Percentiles rank a stretch among this genome's conserved stretches.
Evolutionary conservation across 106 monocot species (phyloP).

Genomic region (Dioscorea alata): DNA sequence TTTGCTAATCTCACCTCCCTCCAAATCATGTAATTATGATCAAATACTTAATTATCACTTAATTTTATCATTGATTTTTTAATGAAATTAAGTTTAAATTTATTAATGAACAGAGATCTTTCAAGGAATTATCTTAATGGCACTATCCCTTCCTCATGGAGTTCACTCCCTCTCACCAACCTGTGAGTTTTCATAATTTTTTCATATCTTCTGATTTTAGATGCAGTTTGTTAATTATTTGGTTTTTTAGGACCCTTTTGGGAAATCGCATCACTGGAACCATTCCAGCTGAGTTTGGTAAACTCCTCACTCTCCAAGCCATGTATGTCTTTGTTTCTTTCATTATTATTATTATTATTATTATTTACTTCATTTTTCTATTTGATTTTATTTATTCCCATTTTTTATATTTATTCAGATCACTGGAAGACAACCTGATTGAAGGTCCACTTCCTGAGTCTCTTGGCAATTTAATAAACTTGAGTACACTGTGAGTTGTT

Average conservation of each 20-base stretch:
- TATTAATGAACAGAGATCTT: background rate
- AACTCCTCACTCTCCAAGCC: conserved; percentile 3
- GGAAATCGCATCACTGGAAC: background rate
- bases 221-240: background rate
- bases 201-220: no score
- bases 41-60: background rate
- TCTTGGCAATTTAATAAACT: conserved; percentile 25
- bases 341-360: background rate
- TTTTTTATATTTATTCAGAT: conserved; percentile 1
- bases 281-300: background rate
- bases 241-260: background rate
- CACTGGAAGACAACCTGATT: conserved; percentile 26
- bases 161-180: background rate
- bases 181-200: background rate
- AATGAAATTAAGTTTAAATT: background rate
- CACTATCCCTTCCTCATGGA: background rate
- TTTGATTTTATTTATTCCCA: background rate
- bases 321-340: conserved; percentile 2
- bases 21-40: background rate
- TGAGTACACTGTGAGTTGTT: conserved; percentile 19
- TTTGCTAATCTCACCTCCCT: background rate
- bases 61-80: background rate
- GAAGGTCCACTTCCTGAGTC: conserved; percentile 20
- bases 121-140: background rate
- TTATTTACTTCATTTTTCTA: background rate